These are phyloP conservation scores for Umbelopsis sp. DNA, from an alignment of 192 early-diverging fungal species.

Conservation along the genomic window DNA sequence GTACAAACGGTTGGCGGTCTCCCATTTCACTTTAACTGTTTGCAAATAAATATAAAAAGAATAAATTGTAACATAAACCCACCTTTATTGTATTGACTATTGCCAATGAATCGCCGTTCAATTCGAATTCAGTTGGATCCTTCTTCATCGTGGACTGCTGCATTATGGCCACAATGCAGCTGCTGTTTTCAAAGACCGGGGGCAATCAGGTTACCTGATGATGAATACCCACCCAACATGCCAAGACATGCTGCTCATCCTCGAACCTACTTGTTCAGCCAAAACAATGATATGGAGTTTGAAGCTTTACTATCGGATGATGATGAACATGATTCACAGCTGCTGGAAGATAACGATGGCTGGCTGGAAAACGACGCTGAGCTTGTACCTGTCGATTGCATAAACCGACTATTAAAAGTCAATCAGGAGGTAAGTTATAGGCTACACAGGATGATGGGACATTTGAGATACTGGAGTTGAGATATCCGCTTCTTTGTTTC, in stretches of 20 bases:
- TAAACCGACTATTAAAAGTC: background rate
- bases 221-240: background rate
- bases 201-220: background rate
- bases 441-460: background rate
- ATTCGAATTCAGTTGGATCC: conserved; percentile 6
- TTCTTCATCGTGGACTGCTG: background rate
- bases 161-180: background rate
- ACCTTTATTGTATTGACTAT: background rate
- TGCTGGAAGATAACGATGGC: background rate
- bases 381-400: background rate
- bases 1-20: conserved; percentile 11
- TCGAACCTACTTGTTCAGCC: background rate
- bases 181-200: background rate
- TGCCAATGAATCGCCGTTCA: background rate
- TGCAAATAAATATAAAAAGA: background rate
- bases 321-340: background rate
- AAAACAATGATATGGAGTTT: conserved; percentile 2
- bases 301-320: conserved; percentile 2
- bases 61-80: background rate
- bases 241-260: conserved; percentile 11
- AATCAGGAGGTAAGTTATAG: background rate
- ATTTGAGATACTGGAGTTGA: background rate
- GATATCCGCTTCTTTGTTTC: background rate
- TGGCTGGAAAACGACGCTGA: conserved; percentile 10
- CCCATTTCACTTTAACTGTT: background rate